Evolutionary conservation across 2,329 filamentous ascomycete genomes (phyloP).

Genomic region (Ophiostoma triangulosporum): DNA sequence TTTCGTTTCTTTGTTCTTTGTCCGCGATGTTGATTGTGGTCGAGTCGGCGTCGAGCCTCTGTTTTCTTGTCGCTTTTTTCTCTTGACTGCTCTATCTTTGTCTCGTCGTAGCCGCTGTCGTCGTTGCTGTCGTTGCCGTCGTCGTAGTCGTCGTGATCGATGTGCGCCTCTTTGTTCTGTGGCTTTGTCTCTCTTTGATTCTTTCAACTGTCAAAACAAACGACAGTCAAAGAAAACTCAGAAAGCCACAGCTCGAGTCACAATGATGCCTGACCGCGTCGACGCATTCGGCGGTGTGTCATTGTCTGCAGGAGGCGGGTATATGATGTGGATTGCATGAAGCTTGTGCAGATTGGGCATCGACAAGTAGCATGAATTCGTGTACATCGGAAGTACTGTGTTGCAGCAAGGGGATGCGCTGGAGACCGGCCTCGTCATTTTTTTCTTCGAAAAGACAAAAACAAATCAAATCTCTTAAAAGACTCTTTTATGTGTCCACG

Average conservation of each 20-base stretch:
- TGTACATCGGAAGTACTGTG: no score
- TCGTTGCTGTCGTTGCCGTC: neutral
- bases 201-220: neutral
- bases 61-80: neutral
- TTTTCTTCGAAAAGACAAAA: no score
- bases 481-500: neutral
- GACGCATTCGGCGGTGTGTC: conserved; percentile 12
- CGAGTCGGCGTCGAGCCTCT: neutral
- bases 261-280: neutral
- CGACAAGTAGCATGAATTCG: neutral
- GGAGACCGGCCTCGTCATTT: neutral
- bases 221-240: neutral
- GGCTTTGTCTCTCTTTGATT: neutral
- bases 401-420: neutral
- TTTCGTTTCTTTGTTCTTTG: neutral
- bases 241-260: neutral
- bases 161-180: no score
- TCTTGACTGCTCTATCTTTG: no score
- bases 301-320: conserved; percentile 5
- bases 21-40: neutral
- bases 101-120: neutral
- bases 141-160: no score
- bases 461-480: no score
- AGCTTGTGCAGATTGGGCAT: conserved; percentile 2
- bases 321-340: neutral